A percentile compares a stretch with the other conserved stretches of the same genome.
phyloP scores from a whole-genome alignment of 768 basidiomycete species.

The Phlebiopsis gigantea region DNA sequence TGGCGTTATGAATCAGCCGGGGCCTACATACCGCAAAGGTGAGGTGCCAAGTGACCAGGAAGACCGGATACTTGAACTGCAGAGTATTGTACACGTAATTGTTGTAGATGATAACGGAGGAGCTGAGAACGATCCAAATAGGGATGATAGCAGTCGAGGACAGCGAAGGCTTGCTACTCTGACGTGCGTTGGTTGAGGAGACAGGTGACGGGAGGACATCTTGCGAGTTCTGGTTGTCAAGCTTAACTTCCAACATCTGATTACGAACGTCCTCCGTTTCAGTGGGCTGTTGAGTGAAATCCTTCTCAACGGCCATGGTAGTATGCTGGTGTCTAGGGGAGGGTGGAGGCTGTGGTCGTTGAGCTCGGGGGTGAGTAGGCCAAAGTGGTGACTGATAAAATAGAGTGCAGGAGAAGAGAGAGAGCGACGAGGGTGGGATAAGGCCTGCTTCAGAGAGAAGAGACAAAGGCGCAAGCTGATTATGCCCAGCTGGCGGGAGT shows the following conservation, averaged over 20 bases:
- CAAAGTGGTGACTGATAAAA: not conserved
- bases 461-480: constrained; percentile 1
- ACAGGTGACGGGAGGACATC: constrained; percentile 49
- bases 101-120: constrained; percentile 94
- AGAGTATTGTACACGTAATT: constrained; percentile 82
- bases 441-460: constrained; percentile 5
- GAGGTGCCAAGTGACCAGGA: constrained; percentile 85
- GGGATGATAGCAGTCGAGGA: constrained; percentile 75
- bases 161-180: constrained; percentile 41
- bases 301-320: constrained; percentile 22
- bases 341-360: constrained; percentile 1
- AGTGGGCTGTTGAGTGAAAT: constrained; percentile 41
- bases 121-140: constrained; percentile 88
- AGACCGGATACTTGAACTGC: constrained; percentile 86
- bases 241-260: constrained; percentile 22
- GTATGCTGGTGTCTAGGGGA: not conserved
- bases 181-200: constrained; percentile 33
- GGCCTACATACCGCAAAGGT: constrained; percentile 44
- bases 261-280: constrained; percentile 18
- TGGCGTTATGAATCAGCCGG: constrained; percentile 1
- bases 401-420: constrained; percentile 8
- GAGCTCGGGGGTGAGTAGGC: not conserved
- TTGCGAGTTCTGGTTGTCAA: constrained; percentile 18
- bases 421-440: constrained; percentile 15
- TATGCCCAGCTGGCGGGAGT: constrained; percentile 1